Evolutionary conservation across 2,329 filamentous ascomycete genomes (phyloP).

Genomic region (Aureobasidium uvarum): DNA sequence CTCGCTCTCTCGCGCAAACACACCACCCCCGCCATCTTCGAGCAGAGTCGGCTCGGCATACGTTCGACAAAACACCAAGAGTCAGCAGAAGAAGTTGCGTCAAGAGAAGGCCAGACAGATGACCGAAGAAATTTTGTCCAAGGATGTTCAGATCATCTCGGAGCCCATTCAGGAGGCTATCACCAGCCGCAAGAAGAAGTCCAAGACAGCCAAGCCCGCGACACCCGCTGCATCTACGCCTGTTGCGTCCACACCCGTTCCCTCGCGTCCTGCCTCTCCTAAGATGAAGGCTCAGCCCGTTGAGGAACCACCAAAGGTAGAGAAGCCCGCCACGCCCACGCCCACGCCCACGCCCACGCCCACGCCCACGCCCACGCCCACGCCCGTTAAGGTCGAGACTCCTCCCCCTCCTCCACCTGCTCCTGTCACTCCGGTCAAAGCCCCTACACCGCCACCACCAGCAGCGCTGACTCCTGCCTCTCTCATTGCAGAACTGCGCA

Average conservation of each 20-base stretch:
- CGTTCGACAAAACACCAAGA: conserved; percentile 69
- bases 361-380: conserved; percentile 20
- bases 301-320: conserved; percentile 29
- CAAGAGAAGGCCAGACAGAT: conserved; percentile 45
- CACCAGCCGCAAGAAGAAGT: conserved; percentile 77
- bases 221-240: conserved; percentile 16
- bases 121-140: conserved; percentile 50
- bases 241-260: conserved; percentile 10
- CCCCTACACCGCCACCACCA: conserved; percentile 38
- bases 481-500: conserved; percentile 36
- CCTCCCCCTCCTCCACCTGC: conserved; percentile 29
- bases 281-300: conserved; percentile 30
- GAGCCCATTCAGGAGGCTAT: conserved; percentile 66
- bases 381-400: conserved; percentile 29
- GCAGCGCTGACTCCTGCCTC: conserved; percentile 36
- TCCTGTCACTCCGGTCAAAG: conserved; percentile 32
- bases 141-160: conserved; percentile 44
- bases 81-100: conserved; percentile 69
- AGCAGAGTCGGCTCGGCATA: conserved; percentile 66
- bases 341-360: conserved; percentile 21
- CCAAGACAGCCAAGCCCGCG: conserved; percentile 60
- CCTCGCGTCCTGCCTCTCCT: conserved; percentile 23
- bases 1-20: conserved; percentile 69
- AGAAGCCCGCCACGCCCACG: conserved; percentile 29
- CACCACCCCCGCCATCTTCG: conserved; percentile 54